These are phyloP conservation scores for Globisporangium heterothallicum DNA, from an alignment of 352 stramenopile genomes.

Conservation along the genomic window DNA sequence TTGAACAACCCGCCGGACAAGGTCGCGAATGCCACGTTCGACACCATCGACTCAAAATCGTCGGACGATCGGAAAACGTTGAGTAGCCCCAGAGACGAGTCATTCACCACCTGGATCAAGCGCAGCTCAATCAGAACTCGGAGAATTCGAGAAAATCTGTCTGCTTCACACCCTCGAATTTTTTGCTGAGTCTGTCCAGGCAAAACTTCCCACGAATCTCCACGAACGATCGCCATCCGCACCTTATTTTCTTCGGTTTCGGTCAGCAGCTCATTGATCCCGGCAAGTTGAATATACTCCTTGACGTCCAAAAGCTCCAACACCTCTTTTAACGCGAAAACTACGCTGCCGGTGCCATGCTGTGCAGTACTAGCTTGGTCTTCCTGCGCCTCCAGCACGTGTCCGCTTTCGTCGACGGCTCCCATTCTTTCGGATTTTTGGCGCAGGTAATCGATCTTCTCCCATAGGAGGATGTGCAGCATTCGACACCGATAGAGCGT, in stretches of 20 bases:
- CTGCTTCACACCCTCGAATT: conserved; percentile 58
- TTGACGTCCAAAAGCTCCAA: conserved; percentile 55
- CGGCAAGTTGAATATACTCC: conserved; percentile 73
- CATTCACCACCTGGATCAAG: conserved; percentile 47
- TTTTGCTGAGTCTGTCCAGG: conserved; percentile 38
- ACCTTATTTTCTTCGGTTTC: conserved; percentile 61
- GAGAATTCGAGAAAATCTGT: conserved; percentile 66
- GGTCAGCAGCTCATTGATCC: conserved; percentile 53
- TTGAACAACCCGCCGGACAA: conserved; percentile 62
- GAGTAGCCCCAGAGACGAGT: conserved; percentile 51
- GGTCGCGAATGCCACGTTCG: conserved; percentile 66
- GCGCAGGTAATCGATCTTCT: conserved; percentile 28
- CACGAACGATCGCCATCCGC: conserved; percentile 30
- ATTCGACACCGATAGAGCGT: conserved; percentile 61
- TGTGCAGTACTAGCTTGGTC: neutral
- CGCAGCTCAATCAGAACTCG: conserved; percentile 66
- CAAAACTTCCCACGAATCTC: conserved; percentile 45
- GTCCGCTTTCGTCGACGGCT: neutral
- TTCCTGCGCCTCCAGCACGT: neutral
- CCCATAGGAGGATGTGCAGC: conserved; percentile 65
- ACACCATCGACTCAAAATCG: conserved; percentile 74
- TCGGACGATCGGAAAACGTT: conserved; percentile 48
- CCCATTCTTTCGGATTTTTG: conserved; percentile 2
- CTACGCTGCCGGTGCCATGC: conserved; percentile 14
- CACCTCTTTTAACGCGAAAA: conserved; percentile 68